Conservation (phyloP, 2,329 filamentous ascomycete species). For the Truncatella angustata region DNA sequence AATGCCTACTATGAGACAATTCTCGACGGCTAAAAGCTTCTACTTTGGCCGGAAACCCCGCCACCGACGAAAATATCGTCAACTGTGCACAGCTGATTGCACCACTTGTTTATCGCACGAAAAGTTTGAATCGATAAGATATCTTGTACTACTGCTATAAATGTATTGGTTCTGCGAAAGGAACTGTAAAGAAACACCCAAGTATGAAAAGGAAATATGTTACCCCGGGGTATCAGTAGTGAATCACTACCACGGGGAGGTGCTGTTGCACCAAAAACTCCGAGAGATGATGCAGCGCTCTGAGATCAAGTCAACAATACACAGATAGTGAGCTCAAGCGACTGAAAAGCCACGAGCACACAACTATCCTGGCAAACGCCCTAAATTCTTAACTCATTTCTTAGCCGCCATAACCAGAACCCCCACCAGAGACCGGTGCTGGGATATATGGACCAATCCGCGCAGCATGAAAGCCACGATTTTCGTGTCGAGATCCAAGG, state of each 20-base stretch:
- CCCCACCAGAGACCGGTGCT: background rate
- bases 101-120: background rate
- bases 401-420: too few relatives aligned
- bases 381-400: background rate
- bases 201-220: background rate
- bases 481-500: constrained; percentile 8
- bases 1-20: too few relatives aligned
- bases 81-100: background rate
- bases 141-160: constrained; percentile 8
- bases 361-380: background rate
- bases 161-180: background rate
- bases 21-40: too few relatives aligned
- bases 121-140: background rate
- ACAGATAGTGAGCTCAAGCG: background rate
- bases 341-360: constrained; percentile 1
- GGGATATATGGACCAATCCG: constrained; percentile 6
- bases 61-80: background rate
- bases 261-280: background rate
- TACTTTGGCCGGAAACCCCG: background rate
- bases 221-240: background rate
- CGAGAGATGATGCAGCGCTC: background rate
- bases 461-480: background rate
- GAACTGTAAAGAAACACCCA: background rate
- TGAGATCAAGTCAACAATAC: background rate
- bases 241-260: background rate